Conservation (phyloP, 345 rosid genomes). For the Populus euphratica region DNA sequence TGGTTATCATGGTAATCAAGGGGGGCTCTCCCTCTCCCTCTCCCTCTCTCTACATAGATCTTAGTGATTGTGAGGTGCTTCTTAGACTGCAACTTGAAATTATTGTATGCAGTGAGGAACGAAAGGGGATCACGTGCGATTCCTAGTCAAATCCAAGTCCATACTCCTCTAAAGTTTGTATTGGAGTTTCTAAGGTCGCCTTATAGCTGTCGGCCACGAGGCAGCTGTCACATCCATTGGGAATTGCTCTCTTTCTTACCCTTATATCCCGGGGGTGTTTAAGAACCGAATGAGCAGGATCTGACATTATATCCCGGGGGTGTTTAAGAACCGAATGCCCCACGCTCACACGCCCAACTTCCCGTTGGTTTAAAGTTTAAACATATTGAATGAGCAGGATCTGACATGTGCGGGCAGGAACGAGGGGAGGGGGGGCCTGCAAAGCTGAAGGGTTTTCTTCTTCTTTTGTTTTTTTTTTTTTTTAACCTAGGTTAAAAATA, state of each 20-base stretch:
- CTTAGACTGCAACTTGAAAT: neutral
- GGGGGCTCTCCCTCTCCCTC: neutral
- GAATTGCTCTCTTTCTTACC: constrained; percentile 37
- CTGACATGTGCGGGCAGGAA: too few species aligned
- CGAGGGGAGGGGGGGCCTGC: too few species aligned
- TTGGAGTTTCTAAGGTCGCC: neutral
- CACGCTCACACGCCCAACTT: neutral
- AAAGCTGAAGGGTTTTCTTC: too few species aligned
- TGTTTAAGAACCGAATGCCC: constrained; percentile 8
- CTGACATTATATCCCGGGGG: constrained; percentile 46
- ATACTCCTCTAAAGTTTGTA: too few species aligned
- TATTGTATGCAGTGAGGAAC: neutral
- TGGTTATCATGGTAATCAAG: neutral
- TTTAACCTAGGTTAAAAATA: too few species aligned
- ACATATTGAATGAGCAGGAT: too few species aligned
- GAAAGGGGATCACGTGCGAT: neutral
- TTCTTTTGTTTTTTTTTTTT: too few species aligned
- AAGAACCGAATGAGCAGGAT: constrained; percentile 7
- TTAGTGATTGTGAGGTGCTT: neutral
- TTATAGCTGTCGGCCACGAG: constrained; percentile 55
- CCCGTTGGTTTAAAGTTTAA: neutral
- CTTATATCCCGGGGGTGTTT: constrained; percentile 42
- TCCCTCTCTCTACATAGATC: neutral
- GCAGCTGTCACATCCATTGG: constrained; percentile 45
- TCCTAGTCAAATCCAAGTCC: neutral